Evolutionary conservation across 202 grass and related monocot species (phyloP).

Genomic region (Musa balbisiana): DNA sequence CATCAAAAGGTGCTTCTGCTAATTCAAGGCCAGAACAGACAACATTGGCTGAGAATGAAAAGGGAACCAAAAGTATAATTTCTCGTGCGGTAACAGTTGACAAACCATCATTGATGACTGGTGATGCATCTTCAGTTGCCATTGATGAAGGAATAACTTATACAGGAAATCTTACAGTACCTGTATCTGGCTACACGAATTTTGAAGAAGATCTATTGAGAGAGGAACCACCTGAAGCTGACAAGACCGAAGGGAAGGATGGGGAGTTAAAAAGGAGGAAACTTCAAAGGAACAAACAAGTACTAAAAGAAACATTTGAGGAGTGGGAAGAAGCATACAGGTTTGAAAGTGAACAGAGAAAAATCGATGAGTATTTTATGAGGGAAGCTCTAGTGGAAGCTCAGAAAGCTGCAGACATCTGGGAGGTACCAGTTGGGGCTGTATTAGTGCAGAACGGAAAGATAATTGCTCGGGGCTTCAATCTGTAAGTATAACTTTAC

Average conservation of each 20-base stretch:
- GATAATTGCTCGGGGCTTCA: constrained; percentile 91
- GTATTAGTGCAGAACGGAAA: constrained; percentile 81
- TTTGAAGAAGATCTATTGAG: constrained; percentile 31
- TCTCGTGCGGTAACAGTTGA: constrained; percentile 4
- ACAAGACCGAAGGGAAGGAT: constrained; percentile 39
- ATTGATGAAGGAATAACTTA: constrained; percentile 9
- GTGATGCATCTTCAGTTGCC: constrained; percentile 5
- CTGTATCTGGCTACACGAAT: constrained; percentile 22
- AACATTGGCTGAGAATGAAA: neutral
- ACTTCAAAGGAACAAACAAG: constrained; percentile 75
- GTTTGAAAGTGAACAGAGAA: constrained; percentile 57
- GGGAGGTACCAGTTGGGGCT: constrained; percentile 95
- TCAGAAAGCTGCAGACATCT: constrained; percentile 80
- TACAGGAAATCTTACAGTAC: constrained; percentile 20
- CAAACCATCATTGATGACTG: neutral
- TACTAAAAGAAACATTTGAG: constrained; percentile 66
- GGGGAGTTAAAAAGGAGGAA: constrained; percentile 49
- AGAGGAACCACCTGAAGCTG: constrained; percentile 32
- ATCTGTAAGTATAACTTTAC: constrained; percentile 52
- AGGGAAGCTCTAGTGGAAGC: constrained; percentile 91
- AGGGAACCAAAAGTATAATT: neutral
- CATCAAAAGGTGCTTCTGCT: neutral
- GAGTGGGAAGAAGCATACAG: constrained; percentile 88
- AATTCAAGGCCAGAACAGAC: neutral
- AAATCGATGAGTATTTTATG: constrained; percentile 89